phyloP scores from a whole-genome alignment of 495 filamentous ascomycete genomes.

The Margaritispora aquatica region DNA sequence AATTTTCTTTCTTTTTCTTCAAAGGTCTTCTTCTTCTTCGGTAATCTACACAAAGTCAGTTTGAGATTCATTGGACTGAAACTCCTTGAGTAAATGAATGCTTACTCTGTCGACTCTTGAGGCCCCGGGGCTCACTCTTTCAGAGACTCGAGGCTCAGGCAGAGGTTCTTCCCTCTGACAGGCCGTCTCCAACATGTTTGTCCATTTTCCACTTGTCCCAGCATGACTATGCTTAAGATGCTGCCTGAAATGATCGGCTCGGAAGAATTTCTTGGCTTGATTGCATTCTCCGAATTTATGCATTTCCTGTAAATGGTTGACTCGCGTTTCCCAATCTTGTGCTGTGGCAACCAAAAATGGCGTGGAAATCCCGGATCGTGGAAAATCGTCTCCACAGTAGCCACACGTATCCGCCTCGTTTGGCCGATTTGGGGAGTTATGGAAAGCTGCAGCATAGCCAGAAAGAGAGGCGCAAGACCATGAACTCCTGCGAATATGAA shows the following conservation, averaged over 20 bases:
- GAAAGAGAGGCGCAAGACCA: constrained; percentile 94
- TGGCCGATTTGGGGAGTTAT: constrained; percentile 58
- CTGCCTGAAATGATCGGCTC: constrained; percentile 96
- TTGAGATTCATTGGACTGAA: not conserved
- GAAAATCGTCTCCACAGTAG: constrained; percentile 93
- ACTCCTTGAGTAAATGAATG: too few relatives aligned
- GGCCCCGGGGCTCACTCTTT: constrained; percentile 20
- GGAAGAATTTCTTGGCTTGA: constrained; percentile 95
- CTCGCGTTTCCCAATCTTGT: constrained; percentile 75
- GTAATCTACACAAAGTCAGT: constrained; percentile 10
- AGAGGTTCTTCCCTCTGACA: constrained; percentile 84
- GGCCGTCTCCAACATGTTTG: constrained; percentile 92
- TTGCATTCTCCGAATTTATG: constrained; percentile 99
- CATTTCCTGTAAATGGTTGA: constrained; percentile 78
- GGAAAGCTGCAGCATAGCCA: constrained; percentile 74
- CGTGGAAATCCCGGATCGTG: constrained; percentile 40
- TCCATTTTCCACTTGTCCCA: constrained; percentile 97
- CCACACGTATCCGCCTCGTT: constrained; percentile 76
- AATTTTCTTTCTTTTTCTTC: too few relatives aligned
- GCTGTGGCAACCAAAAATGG: constrained; percentile 32
- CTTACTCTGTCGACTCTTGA: constrained; percentile 11
- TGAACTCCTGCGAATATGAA: constrained; percentile 91
- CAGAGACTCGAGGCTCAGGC: constrained; percentile 20
- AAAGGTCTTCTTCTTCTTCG: constrained; percentile 23
- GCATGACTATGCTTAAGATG: constrained; percentile 98